Evolutionary conservation across 345 rosid species (phyloP).

Genomic region (Pistacia atlantica): DNA sequence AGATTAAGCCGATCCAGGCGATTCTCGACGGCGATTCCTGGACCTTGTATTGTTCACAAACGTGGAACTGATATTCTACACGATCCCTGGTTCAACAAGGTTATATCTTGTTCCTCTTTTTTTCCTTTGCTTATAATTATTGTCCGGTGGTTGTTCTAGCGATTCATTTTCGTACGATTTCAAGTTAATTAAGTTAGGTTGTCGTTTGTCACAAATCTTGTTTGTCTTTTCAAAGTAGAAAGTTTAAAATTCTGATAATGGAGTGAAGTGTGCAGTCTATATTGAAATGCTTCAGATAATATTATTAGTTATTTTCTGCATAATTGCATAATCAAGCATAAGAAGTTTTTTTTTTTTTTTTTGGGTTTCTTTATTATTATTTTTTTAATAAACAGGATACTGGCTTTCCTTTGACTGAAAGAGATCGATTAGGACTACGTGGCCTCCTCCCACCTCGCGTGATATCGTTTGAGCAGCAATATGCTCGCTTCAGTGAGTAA

Average conservation of each 20-base stretch:
- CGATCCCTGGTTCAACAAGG: slow-evolving; percentile 99
- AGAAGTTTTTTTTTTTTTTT: neutral
- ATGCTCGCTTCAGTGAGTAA: slow-evolving; percentile 92
- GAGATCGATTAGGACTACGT: slow-evolving; percentile 91
- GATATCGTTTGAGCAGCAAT: slow-evolving; percentile 84
- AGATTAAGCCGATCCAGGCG: slow-evolving; percentile 56
- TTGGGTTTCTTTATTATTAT: neutral
- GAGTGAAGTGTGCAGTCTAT: neutral
- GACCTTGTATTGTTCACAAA: slow-evolving; percentile 90
- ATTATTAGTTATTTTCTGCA: neutral
- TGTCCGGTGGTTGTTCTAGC: neutral
- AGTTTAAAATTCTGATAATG: neutral
- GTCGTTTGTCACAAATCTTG: slow-evolving; percentile 3
- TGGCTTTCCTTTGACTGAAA: slow-evolving; percentile 91
- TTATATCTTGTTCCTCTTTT: slow-evolving; percentile 3
- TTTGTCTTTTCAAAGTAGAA: neutral
- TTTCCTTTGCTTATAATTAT: neutral
- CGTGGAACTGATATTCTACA: slow-evolving; percentile 98
- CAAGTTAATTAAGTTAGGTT: neutral
- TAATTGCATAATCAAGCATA: neutral
- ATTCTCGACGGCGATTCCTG: slow-evolving; percentile 80
- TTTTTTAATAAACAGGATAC: slow-evolving; percentile 63
- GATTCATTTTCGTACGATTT: neutral
- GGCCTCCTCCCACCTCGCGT: slow-evolving; percentile 98
- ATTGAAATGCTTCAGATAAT: neutral